These are phyloP conservation scores for Oryza nivara DNA, from an alignment of 176 grass and related monocot genomes.

Conservation along the genomic window DNA sequence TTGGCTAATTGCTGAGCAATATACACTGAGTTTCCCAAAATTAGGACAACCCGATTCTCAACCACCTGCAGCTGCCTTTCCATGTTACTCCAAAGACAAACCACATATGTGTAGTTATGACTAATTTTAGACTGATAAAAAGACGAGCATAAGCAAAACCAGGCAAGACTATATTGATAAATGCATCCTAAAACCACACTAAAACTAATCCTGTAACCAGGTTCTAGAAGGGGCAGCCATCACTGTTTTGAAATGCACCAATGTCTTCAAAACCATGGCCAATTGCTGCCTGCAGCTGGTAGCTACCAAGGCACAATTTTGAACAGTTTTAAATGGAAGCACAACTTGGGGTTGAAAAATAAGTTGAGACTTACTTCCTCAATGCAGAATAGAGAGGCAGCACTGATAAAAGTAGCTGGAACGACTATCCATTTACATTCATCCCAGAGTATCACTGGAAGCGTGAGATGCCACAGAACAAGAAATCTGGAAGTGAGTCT, in stretches of 20 bases:
- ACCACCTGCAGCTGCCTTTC: neutral
- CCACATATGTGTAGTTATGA: neutral
- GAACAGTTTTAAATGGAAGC: neutral
- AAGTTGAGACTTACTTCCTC: conserved; percentile 80
- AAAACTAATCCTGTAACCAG: neutral
- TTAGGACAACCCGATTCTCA: neutral
- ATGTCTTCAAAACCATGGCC: neutral
- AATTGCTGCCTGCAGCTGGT: neutral
- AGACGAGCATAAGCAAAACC: neutral
- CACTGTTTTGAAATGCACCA: neutral
- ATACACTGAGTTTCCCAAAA: neutral
- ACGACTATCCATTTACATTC: conserved; percentile 97
- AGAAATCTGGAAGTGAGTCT: conserved; percentile 92
- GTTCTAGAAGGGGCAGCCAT: neutral
- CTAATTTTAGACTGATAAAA: neutral
- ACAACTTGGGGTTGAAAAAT: neutral
- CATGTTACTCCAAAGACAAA: neutral
- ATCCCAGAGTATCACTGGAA: conserved; percentile 91
- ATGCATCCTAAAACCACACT: neutral
- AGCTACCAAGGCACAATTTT: conserved; percentile 1
- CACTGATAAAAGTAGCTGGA: conserved; percentile 95
- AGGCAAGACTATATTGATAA: neutral
- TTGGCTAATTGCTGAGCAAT: neutral
- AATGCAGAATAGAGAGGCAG: conserved; percentile 92
- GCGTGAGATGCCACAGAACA: conserved; percentile 93